A percentile compares a stretch with the other conserved stretches of the same genome.
Conservation (phyloP, 345 rosid species). For the Euclidium syriacum region DNA sequence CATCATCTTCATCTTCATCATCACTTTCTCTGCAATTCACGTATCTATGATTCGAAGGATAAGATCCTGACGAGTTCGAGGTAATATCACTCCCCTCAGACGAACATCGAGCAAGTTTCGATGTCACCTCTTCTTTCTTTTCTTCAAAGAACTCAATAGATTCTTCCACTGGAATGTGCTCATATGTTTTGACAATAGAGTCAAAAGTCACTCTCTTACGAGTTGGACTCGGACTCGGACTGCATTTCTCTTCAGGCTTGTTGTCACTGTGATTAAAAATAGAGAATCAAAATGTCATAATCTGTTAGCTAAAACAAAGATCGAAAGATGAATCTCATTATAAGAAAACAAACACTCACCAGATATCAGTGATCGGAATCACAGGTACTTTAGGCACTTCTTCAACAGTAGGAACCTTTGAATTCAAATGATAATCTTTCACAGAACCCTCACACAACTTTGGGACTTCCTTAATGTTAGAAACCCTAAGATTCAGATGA, state of each 20-base stretch:
- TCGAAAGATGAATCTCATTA: not conserved
- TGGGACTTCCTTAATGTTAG: not conserved
- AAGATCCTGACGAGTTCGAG: slow-evolving; percentile 53
- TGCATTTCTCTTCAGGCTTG: slow-evolving; percentile 38
- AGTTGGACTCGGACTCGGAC: slow-evolving; percentile 30
- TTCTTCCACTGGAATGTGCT: slow-evolving; percentile 44
- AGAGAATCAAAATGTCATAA: not conserved
- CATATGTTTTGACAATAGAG: slow-evolving; percentile 60
- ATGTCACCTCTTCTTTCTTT: slow-evolving; percentile 31
- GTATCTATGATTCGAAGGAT: slow-evolving; percentile 67
- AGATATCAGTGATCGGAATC: slow-evolving; percentile 24
- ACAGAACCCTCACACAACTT: not conserved
- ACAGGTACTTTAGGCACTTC: slow-evolving; percentile 26
- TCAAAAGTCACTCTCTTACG: slow-evolving; percentile 81
- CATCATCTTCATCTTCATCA: slow-evolving; percentile 48
- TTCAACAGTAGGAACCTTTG: slow-evolving; percentile 26
- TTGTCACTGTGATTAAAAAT: slow-evolving; percentile 25
- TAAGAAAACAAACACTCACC: slow-evolving; percentile 32
- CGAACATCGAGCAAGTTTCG: slow-evolving; percentile 37
- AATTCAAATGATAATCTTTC: slow-evolving; percentile 5
- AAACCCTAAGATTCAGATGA: not conserved
- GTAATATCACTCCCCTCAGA: slow-evolving; percentile 52
- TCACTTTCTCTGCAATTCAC: slow-evolving; percentile 74
- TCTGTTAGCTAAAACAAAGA: not conserved
- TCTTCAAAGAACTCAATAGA: slow-evolving; percentile 30